Evolutionary conservation across 2,329 filamentous ascomycete species (phyloP), one percentile per base, ranked within the genome.

Genomic region (Aureobasidium pullulans): DNA sequence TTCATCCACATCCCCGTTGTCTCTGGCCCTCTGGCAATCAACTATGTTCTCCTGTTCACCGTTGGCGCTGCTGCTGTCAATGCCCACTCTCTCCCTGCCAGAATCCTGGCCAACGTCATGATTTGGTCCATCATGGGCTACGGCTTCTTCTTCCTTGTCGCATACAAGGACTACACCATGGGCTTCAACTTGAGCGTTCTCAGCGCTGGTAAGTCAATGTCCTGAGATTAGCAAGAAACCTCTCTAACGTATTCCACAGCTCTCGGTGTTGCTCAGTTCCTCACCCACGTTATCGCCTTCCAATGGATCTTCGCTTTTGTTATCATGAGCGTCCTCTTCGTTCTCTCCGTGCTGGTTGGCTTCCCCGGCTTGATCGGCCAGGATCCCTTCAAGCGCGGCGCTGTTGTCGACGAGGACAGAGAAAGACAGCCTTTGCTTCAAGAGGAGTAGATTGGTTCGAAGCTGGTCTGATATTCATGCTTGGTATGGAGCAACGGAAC

Each of bases 231-330:
- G 15, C 8, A 28, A 13, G 37, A 13, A 52, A 7, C 8, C 34
- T 4, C 3, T 16, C 39, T 57, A 28, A 57, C 32, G 4, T 2
- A 3, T 47, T 36, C 31, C 37, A 46, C 60, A 83, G 81, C 80
- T 16, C 84, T 95, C 43, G 90, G 89, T 11, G 84, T 94, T 15
- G 82, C 84, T 13, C 91, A 96, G 72, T 85, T 95, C 75, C 76
- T 85, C 53, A 61, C 59, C 31, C 60, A 61, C 29, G 73, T 86
- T 61, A 79, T 95, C 65, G 88, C 89, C 6, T 79, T 96, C 64
- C 91, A 96, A 76, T 96, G 90, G 90, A 93, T 95, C 73, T 96
- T 96, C 71, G 88, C 90, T 36, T 94, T 95, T 69, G 79, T 84
- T 63, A 90, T 96, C 71, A 91, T 93, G 80, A 83, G 79, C 0